Base-by-base conservation (phyloP, 2,329 filamentous ascomycete genomes). In the Endocalyx cinctus region DNA sequence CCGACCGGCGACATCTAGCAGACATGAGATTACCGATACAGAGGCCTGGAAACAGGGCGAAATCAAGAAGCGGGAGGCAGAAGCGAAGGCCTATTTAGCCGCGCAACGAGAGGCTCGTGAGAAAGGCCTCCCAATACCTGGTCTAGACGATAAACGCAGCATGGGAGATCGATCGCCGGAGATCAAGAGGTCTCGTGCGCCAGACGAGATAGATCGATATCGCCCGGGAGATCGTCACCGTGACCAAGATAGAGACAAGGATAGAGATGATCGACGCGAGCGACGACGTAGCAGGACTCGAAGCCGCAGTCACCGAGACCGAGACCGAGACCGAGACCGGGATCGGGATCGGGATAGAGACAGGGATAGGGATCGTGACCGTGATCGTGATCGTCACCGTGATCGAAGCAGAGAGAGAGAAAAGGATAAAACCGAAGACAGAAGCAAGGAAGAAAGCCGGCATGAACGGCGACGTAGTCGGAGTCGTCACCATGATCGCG, bases 41-140 rank as follows among this genome's bases (percentile, higher is more conserved):
- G 73, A 77, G 46, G 67, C 67, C 12, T 74, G 74, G 67, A 81
- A 81, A 51, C 69, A 73, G 43, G 71, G 72, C 37, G 75, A 79
- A 46, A 75, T 78, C 33, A 74, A 69, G 52, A 75, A 77, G 51
- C 70, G 77, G 31, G 76, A 80, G 52, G 70, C 70, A 42, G 77
- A 81, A 54, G 78, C 78, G 25, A 80, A 79, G 52, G 75, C 74
- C 5, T 82, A 81, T 45, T 60, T 80, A 23, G 75, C 75, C 6
- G 75, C 74, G 3, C 74, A 79, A 45, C 72, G 74, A 41, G 75
- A 79, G 44, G 76, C 77, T 19, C 66, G 72, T 18, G 68, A 69
- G 29, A 79, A 79, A 50, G 75, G 75, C 7, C 53, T 77, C 25
- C 73, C 74, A 2, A 57, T 77, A 14, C 73, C 74, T 1, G 71